Conservation (phyloP, 208 protist genomes). For the Leishmania gerbilli region DNA sequence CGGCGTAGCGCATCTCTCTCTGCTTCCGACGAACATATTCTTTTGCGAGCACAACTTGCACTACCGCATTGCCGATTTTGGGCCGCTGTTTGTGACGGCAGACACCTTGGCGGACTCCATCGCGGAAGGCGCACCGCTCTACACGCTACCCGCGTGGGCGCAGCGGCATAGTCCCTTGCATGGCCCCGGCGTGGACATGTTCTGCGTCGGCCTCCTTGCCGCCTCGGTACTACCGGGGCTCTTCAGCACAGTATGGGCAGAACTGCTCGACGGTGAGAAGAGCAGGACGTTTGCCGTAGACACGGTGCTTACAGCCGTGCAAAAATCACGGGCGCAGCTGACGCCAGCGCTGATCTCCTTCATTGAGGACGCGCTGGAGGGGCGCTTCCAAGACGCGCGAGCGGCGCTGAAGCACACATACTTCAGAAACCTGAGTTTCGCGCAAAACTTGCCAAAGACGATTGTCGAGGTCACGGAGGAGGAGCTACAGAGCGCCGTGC, state of each 20-base stretch:
- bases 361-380: slow-evolving; percentile 47
- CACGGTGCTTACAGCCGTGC: slow-evolving; percentile 35
- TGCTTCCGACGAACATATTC: slow-evolving; percentile 80
- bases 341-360: slow-evolving; percentile 50
- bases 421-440: slow-evolving; percentile 25
- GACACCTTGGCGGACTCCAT: slow-evolving; percentile 47
- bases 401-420: slow-evolving; percentile 60
- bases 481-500: slow-evolving; percentile 49
- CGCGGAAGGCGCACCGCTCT: slow-evolving; percentile 34
- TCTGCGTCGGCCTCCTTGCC: slow-evolving; percentile 76
- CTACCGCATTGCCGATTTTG: slow-evolving; percentile 77
- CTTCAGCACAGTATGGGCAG: slow-evolving; percentile 46
- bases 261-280: slow-evolving; percentile 17
- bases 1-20: slow-evolving; percentile 53
- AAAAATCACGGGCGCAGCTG: slow-evolving; percentile 17
- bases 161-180: slow-evolving; percentile 26
- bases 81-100: slow-evolving; percentile 62
- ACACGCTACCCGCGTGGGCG: slow-evolving; percentile 61
- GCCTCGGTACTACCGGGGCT: slow-evolving; percentile 56
- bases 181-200: slow-evolving; percentile 54
- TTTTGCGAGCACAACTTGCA: slow-evolving; percentile 34
- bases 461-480: slow-evolving; percentile 40
- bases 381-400: slow-evolving; percentile 24
- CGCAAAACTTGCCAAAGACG: slow-evolving; percentile 18
- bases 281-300: slow-evolving; percentile 27